These are phyloP conservation scores for Orbilia javanica DNA, from an alignment of 2,329 filamentous ascomycete genomes.

Conservation along the genomic window DNA sequence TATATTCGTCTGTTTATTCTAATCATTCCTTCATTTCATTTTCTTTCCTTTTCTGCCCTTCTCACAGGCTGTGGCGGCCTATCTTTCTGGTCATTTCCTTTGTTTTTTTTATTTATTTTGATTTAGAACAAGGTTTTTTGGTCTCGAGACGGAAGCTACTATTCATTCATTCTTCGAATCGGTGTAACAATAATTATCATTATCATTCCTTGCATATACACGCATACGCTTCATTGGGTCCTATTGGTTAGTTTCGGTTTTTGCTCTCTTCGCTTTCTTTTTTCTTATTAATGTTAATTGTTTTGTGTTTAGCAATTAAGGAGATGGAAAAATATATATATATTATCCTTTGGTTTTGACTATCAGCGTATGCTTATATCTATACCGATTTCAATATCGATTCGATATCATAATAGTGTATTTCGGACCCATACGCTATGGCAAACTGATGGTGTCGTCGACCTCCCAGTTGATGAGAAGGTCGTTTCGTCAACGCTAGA, in stretches of 20 bases:
- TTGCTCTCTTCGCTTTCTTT: neutral
- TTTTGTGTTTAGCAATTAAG: neutral
- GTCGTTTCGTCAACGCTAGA: too few relatives aligned
- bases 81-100: too few relatives aligned
- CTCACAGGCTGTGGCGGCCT: neutral
- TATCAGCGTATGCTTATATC: too few relatives aligned
- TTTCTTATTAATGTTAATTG: constrained; percentile 5
- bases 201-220: neutral
- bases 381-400: too few relatives aligned
- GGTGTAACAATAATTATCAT: constrained; percentile 37
- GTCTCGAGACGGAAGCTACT: constrained; percentile 1
- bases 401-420: too few relatives aligned
- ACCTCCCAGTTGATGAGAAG: too few relatives aligned
- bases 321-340: too few relatives aligned
- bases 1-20: neutral
- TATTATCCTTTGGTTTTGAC: too few relatives aligned
- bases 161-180: neutral
- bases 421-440: too few relatives aligned
- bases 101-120: neutral
- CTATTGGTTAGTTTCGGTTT: neutral
- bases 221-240: neutral
- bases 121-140: neutral
- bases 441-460: too few relatives aligned
- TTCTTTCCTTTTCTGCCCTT: neutral
- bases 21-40: constrained; percentile 5